phyloP scores from a whole-genome alignment of 2,329 filamentous ascomycete genomes.

The Beauveria sp. region DNA sequence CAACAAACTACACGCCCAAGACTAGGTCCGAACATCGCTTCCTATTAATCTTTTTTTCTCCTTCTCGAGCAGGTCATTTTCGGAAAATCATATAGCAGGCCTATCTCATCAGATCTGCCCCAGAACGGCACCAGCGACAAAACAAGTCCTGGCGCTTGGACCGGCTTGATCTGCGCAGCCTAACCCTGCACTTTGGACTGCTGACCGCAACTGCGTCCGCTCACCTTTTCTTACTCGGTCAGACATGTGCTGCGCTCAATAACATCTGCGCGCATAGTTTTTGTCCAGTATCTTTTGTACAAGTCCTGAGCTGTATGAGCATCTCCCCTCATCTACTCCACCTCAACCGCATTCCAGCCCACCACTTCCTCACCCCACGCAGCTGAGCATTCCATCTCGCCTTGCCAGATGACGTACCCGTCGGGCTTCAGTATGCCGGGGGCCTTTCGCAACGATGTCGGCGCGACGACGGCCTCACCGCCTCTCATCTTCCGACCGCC shows the following conservation, averaged over 20 bases:
- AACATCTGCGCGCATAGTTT: background rate
- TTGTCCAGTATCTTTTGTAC: background rate
- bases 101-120: background rate
- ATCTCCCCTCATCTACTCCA: too few relatives aligned
- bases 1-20: background rate
- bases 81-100: background rate
- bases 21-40: background rate
- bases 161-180: background rate
- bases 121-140: background rate
- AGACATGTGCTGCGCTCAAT: background rate
- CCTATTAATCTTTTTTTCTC: background rate
- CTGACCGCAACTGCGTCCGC: background rate
- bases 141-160: background rate
- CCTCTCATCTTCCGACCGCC: conserved; percentile 42
- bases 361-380: background rate
- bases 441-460: conserved; percentile 17
- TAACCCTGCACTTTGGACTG: background rate
- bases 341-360: too few relatives aligned
- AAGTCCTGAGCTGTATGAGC: background rate
- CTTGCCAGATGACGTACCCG: conserved; percentile 22
- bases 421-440: conserved; percentile 27
- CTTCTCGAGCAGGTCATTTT: background rate
- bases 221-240: background rate
- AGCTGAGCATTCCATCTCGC: conserved; percentile 1
- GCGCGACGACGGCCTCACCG: conserved; percentile 22